phyloP scores from a whole-genome alignment of 495 filamentous ascomycete genomes.

The Pseudotulostoma volvatum region DNA sequence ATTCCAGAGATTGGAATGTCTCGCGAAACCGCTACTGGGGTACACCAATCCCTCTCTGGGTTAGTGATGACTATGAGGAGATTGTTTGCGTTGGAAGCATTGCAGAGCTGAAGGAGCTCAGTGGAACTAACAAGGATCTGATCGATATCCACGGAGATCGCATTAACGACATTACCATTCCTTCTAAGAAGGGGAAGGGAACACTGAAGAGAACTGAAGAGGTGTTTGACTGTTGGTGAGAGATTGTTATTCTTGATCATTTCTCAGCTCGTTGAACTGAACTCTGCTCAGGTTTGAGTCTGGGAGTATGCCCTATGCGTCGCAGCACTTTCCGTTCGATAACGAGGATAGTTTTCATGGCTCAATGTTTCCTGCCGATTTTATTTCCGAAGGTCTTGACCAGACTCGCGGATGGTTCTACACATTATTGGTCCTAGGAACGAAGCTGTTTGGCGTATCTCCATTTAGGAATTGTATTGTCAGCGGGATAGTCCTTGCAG shows the following conservation, averaged over 20 bases:
- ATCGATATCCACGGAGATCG: slow-evolving; percentile 90
- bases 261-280: no score
- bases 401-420: slow-evolving; percentile 98
- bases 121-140: slow-evolving; percentile 70
- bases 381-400: slow-evolving; percentile 92
- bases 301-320: slow-evolving; percentile 92
- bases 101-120: slow-evolving; percentile 70
- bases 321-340: slow-evolving; percentile 88
- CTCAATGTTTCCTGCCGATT: slow-evolving; percentile 72
- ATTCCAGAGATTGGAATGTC: slow-evolving; percentile 96
- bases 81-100: slow-evolving; percentile 76
- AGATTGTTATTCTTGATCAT: no score
- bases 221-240: slow-evolving; percentile 98
- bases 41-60: slow-evolving; percentile 86
- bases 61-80: slow-evolving; percentile 75
- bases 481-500: slow-evolving; percentile 87
- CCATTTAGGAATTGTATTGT: slow-evolving; percentile 97
- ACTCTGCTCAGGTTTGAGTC: no score
- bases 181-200: slow-evolving; percentile 80
- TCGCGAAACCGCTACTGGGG: slow-evolving; percentile 96
- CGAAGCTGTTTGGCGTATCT: slow-evolving; percentile 71
- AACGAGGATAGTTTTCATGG: slow-evolving; percentile 69
- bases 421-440: slow-evolving; percentile 77
- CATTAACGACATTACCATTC: slow-evolving; percentile 92
- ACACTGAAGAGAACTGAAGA: slow-evolving; percentile 65